Evolutionary conservation across 257 asterid species (phyloP).

Genomic region (Jacaranda copaia): DNA sequence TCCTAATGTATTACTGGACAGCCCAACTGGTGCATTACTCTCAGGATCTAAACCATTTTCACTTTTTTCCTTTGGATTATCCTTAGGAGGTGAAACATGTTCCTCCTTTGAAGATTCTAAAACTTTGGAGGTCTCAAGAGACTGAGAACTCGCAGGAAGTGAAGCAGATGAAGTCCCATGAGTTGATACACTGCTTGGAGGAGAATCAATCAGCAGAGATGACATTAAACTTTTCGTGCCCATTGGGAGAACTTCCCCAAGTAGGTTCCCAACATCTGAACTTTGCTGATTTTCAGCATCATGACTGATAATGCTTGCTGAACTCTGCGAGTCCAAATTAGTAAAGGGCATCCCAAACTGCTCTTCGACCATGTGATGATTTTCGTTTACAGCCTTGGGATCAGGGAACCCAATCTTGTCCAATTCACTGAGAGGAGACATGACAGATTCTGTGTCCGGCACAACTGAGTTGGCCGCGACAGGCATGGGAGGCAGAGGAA

Average conservation of each 20-base stretch:
- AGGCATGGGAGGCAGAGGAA: slow-evolving; percentile 51
- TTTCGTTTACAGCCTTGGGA: slow-evolving; percentile 78
- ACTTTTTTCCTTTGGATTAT: slow-evolving; percentile 47
- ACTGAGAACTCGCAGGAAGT: too few relatives aligned
- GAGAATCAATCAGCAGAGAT: slow-evolving; percentile 57
- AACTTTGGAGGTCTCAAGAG: slow-evolving; percentile 49
- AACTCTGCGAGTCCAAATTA: slow-evolving; percentile 59
- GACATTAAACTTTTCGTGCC: slow-evolving; percentile 36
- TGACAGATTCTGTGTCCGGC: slow-evolving; percentile 47
- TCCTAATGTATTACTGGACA: slow-evolving; percentile 34
- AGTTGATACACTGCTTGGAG: slow-evolving; percentile 67
- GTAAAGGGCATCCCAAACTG: slow-evolving; percentile 69
- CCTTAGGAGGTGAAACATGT: slow-evolving; percentile 54
- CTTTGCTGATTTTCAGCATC: slow-evolving; percentile 64
- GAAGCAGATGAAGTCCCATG: slow-evolving; percentile 51
- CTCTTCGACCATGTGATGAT: slow-evolving; percentile 85
- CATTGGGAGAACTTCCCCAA: slow-evolving; percentile 48
- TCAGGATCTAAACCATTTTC: slow-evolving; percentile 46
- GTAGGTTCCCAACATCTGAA: slow-evolving; percentile 50
- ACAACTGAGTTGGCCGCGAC: slow-evolving; percentile 42
- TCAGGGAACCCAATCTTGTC: slow-evolving; percentile 95
- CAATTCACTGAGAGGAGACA: slow-evolving; percentile 52
- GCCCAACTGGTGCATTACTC: slow-evolving; percentile 48
- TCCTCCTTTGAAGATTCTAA: slow-evolving; percentile 53
- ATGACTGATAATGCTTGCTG: slow-evolving; percentile 62